phyloP scores from a whole-genome alignment of 768 basidiomycete genomes.

The Lepiota brunneoincarnata region DNA sequence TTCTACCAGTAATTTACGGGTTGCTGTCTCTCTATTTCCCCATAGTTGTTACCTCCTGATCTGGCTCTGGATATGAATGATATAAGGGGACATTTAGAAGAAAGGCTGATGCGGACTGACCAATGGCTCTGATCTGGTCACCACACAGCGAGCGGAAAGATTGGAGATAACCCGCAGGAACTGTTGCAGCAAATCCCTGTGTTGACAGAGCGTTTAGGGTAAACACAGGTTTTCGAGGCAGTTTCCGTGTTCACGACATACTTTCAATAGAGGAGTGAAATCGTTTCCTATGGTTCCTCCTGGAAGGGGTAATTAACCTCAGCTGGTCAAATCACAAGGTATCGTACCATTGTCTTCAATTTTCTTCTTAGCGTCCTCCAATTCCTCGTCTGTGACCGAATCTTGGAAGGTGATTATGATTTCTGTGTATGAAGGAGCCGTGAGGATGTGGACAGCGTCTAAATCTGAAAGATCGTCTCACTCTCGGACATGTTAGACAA shows the following conservation, averaged over 20 bases:
- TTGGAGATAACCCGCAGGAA: neutral
- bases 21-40: too few species aligned
- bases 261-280: slow-evolving; percentile 4
- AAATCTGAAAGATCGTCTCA: neutral
- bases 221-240: neutral
- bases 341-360: neutral
- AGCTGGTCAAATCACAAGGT: neutral
- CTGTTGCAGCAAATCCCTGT: slow-evolving; percentile 1
- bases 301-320: neutral
- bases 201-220: neutral
- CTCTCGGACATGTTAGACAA: neutral
- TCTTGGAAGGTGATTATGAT: slow-evolving; percentile 4
- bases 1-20: too few species aligned
- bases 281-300: neutral
- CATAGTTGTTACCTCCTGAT: neutral
- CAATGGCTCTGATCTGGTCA: neutral
- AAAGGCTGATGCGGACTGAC: neutral
- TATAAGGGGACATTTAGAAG: neutral
- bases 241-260: neutral
- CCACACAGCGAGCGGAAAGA: neutral
- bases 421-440: neutral
- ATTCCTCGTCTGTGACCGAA: neutral
- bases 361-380: neutral
- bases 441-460: neutral
- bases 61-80: neutral